Percentiles rank a stretch among this genome's conserved stretches.
phyloP scores from a whole-genome alignment of 306 rosid species.

The Dalbergia oliveri region DNA sequence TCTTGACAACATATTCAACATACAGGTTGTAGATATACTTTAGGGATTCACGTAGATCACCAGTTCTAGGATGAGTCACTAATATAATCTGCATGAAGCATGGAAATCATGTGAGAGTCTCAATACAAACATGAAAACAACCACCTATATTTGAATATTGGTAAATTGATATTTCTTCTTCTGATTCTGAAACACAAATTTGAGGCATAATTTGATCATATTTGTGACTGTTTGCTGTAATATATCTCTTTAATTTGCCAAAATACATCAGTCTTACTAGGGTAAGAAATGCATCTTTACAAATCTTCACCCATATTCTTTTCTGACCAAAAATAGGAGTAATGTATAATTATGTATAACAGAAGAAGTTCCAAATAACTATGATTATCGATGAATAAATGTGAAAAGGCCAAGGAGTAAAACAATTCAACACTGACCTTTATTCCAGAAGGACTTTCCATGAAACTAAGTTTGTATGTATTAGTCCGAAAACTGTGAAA shows the following conservation, averaged over 20 bases:
- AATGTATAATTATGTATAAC: neutral
- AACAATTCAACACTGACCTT: slow-evolving; percentile 60
- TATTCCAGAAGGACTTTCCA: slow-evolving; percentile 94
- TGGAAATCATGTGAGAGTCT: slow-evolving; percentile 27
- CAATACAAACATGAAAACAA: neutral
- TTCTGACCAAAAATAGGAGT: slow-evolving; percentile 17
- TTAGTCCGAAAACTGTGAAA: slow-evolving; percentile 95
- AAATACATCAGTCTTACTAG: neutral
- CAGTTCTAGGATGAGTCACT: slow-evolving; percentile 92
- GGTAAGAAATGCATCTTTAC: neutral
- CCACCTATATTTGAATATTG: neutral
- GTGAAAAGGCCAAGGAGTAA: slow-evolving; percentile 17
- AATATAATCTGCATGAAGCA: slow-evolving; percentile 74
- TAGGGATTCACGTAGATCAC: slow-evolving; percentile 86
- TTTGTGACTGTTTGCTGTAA: slow-evolving; percentile 9
- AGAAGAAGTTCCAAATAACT: neutral
- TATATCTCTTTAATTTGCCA: neutral
- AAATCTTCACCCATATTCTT: neutral
- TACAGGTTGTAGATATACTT: slow-evolving; percentile 93
- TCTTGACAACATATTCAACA: slow-evolving; percentile 93
- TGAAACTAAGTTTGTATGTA: slow-evolving; percentile 93
- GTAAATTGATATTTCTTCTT: neutral
- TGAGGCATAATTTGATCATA: slow-evolving; percentile 34
- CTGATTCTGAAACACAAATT: slow-evolving; percentile 12
- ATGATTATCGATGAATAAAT: slow-evolving; percentile 21